Evolutionary conservation across 306 rosid genomes (phyloP).

Genomic region (Medicago lupulina): DNA sequence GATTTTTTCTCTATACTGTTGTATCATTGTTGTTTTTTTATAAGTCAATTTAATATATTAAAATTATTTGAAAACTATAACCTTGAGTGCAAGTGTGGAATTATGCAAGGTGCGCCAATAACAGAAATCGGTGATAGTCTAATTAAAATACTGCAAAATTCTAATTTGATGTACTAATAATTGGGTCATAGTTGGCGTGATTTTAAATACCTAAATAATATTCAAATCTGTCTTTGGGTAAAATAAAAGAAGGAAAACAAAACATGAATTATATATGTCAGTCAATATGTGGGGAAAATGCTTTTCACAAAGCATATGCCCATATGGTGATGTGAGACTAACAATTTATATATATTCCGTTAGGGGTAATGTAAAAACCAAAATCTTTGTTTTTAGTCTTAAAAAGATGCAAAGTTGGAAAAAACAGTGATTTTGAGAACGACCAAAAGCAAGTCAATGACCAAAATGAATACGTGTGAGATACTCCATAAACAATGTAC

Average conservation of each 20-base stretch:
- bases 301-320: constrained; percentile 1
- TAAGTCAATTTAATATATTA: too few relatives aligned
- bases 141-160: too few relatives aligned
- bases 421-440: background rate
- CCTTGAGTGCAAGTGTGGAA: too few relatives aligned
- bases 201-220: background rate
- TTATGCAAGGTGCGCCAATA: too few relatives aligned
- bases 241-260: background rate
- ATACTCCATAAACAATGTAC: constrained; percentile 14
- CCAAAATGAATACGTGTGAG: background rate
- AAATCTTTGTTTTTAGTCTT: background rate
- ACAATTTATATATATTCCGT: background rate
- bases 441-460: constrained; percentile 13
- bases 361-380: background rate
- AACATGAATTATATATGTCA: background rate
- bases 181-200: too few relatives aligned
- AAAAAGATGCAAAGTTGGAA: background rate
- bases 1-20: too few relatives aligned
- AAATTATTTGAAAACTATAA: too few relatives aligned
- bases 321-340: background rate
- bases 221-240: background rate
- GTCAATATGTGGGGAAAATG: background rate
- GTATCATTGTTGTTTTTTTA: too few relatives aligned
- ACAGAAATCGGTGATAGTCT: too few relatives aligned
- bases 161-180: too few relatives aligned